Conservation (phyloP, 257 asterid species). For the Echium plantagineum region DNA sequence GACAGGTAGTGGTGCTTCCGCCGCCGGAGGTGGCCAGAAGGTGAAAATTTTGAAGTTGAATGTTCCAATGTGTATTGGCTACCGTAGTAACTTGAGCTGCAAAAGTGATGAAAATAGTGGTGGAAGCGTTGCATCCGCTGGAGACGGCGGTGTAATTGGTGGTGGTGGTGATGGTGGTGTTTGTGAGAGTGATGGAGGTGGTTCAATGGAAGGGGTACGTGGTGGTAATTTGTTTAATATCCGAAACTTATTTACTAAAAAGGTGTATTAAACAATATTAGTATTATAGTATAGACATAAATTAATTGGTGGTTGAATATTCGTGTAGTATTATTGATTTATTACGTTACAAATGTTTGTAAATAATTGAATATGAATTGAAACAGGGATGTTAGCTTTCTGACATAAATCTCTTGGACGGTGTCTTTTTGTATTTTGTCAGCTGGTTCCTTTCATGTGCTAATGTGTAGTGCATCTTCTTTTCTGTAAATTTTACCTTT, state of each 20-base stretch:
- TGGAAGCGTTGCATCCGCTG: slow-evolving; percentile 10
- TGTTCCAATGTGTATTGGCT: slow-evolving; percentile 85
- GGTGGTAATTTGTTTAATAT: slow-evolving; percentile 47
- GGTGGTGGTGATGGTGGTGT: slow-evolving; percentile 15
- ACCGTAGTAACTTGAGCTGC: slow-evolving; percentile 59
- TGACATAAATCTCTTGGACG: no score
- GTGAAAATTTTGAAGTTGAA: slow-evolving; percentile 46
- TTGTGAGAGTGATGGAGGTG: not conserved
- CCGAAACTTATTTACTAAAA: slow-evolving; percentile 65
- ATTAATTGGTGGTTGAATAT: not conserved
- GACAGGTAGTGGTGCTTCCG: not conserved
- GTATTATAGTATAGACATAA: no score
- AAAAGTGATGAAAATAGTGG: slow-evolving; percentile 30
- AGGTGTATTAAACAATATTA: slow-evolving; percentile 36
- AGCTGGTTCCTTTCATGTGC: no score
- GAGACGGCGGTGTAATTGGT: slow-evolving; percentile 1
- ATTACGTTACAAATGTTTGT: no score
- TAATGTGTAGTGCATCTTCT: no score
- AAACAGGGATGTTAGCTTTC: no score
- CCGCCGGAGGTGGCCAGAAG: slow-evolving; percentile 17
- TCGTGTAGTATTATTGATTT: no score
- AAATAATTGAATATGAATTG: no score
- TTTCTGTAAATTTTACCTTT: no score
- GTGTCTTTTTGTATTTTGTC: no score
- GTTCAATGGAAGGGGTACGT: slow-evolving; percentile 51